Base-by-base conservation (phyloP, 1,284 basidiomycete species). In the Clitocybe nebularis region DNA sequence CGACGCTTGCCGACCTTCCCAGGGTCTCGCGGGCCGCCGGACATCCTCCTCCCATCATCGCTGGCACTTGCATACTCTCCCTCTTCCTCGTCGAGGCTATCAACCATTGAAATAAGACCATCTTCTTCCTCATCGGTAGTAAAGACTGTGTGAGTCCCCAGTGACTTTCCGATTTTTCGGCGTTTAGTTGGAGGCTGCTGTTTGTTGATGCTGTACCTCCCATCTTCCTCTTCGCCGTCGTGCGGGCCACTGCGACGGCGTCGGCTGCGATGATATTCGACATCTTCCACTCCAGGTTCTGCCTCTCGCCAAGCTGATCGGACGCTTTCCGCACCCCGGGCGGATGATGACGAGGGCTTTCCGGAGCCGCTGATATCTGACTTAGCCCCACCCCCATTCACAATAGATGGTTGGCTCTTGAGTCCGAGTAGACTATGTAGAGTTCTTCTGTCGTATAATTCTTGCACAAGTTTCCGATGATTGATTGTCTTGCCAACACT, bases 341-440 rank as follows among this genome's bases (percentile, higher is more conserved):
- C 23, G 5, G 39, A 35, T 13, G 38, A 43, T 4, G 49, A 42
- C n/a, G 40, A 45, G 5, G 51, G 23, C 23, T 21, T 28, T 10
- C 4, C 21, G 16, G 32, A 16, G 2, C 44, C 40, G 14, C 39
- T 42, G 11, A 16, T 24, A 45, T 53, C 38, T n/a, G n/a, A n/a
- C n/a, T n/a, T n/a, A 21, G 14, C 32, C 19, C 34, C 45, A 41
- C 38, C 47, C 17, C 30, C 35, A 5, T 48, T 14, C 41, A 60
- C 48, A 4, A 61, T 54, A 7, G 51, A 47, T 14, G 55, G 47
- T 20, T 56, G 43, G 23, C 73, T 66, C 43, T 68, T 59, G 4
- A 86, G 62, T 4, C 75, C 78, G 2, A 89, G 62, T 28, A 82
- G 64, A 20, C 70, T 63, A 51, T 92, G 89, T 39, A 93, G 58